Conservation (phyloP, 1,284 basidiomycete genomes). For the Moniliella sp. region DNA sequence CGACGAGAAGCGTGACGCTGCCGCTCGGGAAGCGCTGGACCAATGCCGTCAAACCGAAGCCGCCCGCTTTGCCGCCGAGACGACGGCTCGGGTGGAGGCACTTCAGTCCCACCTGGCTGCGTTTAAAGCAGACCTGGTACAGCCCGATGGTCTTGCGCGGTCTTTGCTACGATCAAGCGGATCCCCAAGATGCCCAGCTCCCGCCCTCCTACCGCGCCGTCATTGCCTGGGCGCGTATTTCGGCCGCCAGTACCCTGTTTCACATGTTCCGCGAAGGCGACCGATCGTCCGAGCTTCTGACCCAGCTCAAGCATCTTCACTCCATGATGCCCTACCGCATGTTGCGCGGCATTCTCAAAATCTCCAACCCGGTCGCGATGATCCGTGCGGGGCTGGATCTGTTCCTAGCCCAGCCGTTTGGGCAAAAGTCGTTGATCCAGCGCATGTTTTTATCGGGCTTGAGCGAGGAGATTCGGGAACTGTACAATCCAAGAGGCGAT, state of each 20-base stretch:
- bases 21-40: constrained; percentile 66
- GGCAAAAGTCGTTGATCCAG: constrained; percentile 52
- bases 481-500: constrained; percentile 65
- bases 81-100: constrained; percentile 61
- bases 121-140: constrained; percentile 63
- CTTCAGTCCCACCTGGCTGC: constrained; percentile 62
- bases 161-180: constrained; percentile 57
- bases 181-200: constrained; percentile 56
- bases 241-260: constrained; percentile 81
- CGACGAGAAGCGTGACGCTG: constrained; percentile 59
- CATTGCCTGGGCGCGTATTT: constrained; percentile 52
- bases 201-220: constrained; percentile 60
- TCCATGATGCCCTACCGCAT: constrained; percentile 65
- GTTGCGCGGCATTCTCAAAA: constrained; percentile 79
- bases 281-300: constrained; percentile 76
- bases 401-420: constrained; percentile 85
- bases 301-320: constrained; percentile 72
- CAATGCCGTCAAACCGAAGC: constrained; percentile 67
- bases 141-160: constrained; percentile 57
- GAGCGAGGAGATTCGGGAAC: constrained; percentile 61
- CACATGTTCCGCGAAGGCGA: constrained; percentile 82
- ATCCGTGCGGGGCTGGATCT: constrained; percentile 80
- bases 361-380: constrained; percentile 79
- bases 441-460: constrained; percentile 85
- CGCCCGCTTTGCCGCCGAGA: constrained; percentile 63